Percentiles rank a stretch among this genome's conserved stretches.
Evolutionary conservation across 148 eudicot genomes (phyloP).

Genomic region (Camellia granthamiana): DNA sequence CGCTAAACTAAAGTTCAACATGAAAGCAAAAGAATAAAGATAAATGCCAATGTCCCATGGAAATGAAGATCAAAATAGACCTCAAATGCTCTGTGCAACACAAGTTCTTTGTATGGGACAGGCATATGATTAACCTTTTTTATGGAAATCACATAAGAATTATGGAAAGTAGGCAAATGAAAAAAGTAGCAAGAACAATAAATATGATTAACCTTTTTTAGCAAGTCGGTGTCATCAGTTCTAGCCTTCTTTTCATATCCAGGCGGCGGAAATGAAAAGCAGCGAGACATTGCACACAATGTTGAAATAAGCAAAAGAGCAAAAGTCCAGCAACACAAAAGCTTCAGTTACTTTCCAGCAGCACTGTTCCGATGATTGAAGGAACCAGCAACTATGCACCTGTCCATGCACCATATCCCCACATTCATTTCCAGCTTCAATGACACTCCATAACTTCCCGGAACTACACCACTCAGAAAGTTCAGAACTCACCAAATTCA

Average conservation of each 20-base stretch:
- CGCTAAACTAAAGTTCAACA: not conserved
- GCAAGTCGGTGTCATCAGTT: conserved; percentile 45
- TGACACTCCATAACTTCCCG: conserved; percentile 24
- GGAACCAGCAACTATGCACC: conserved; percentile 57
- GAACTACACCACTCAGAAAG: conserved; percentile 14
- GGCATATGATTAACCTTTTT: not conserved
- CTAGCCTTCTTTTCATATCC: conserved; percentile 78
- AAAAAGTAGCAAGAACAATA: not conserved
- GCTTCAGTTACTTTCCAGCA: conserved; percentile 32
- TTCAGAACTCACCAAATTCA: conserved; percentile 5
- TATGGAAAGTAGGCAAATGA: not conserved
- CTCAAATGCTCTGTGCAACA: not conserved
- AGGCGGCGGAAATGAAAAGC: conserved; percentile 97
- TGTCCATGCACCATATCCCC: conserved; percentile 85
- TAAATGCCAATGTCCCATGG: not conserved
- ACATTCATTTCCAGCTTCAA: conserved; percentile 61
- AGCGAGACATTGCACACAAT: conserved; percentile 81
- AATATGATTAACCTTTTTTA: conserved; percentile 57
- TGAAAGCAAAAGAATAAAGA: not conserved
- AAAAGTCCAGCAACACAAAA: conserved; percentile 29
- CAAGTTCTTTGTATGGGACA: not conserved
- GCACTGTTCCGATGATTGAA: conserved; percentile 43
- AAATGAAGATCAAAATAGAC: not conserved
- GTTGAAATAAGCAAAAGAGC: conserved; percentile 24
- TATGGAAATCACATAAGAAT: not conserved